These are phyloP conservation scores for Tinospora cordifolia DNA, from an alignment of 164 flowering plant species.

Conservation along the genomic window DNA sequence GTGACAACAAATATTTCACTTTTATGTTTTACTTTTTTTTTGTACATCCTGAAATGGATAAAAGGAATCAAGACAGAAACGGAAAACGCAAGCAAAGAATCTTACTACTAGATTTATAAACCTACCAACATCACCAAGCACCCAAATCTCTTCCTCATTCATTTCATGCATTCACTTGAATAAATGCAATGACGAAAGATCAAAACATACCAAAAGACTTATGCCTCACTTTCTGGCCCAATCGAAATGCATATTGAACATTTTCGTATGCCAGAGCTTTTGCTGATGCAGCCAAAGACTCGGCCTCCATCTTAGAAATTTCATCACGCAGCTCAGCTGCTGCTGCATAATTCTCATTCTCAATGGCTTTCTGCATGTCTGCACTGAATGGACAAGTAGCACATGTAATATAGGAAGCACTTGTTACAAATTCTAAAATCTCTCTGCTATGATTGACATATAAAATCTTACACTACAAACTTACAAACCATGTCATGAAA, in stretches of 20 bases:
- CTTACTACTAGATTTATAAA: background rate
- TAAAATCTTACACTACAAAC: background rate
- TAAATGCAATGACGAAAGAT: background rate
- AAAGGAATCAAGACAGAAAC: background rate
- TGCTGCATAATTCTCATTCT: conserved; percentile 64
- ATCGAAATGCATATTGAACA: conserved; percentile 61
- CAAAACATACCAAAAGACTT: conserved; percentile 60
- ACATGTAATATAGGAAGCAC: conserved; percentile 3
- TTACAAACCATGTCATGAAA: background rate
- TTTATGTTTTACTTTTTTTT: too few species aligned
- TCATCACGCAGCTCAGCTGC: conserved; percentile 82
- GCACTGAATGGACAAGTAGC: conserved; percentile 46
- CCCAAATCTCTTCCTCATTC: background rate
- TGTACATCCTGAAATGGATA: too few species aligned
- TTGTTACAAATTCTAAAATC: background rate
- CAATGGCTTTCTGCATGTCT: conserved; percentile 75
- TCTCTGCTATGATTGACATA: conserved; percentile 2
- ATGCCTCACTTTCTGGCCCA: conserved; percentile 93
- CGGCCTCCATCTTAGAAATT: conserved; percentile 73
- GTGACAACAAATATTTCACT: too few species aligned
- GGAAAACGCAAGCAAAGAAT: background rate
- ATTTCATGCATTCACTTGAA: background rate
- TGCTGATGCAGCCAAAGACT: conserved; percentile 76
- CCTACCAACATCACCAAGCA: background rate
- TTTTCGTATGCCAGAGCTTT: conserved; percentile 67